phyloP scores from a whole-genome alignment of 352 stramenopile species.

The Globisporangium echinulatum region DNA sequence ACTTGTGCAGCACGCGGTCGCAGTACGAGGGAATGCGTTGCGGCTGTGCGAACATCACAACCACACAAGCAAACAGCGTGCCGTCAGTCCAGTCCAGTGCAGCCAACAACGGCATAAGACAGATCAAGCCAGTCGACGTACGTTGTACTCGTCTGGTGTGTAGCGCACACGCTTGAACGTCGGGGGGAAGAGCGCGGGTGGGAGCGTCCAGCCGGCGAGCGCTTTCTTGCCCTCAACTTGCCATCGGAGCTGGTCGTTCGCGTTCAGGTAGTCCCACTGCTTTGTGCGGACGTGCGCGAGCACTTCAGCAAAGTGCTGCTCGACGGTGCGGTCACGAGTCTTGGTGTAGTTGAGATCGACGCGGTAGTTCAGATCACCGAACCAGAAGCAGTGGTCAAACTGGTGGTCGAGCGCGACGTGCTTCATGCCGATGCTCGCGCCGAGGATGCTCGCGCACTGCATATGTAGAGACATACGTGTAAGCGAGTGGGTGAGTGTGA shows the following conservation, averaged over 20 bases:
- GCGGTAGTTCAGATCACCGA: constrained; percentile 86
- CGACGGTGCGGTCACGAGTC: constrained; percentile 34
- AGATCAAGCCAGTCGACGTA: constrained; percentile 5
- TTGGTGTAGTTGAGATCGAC: constrained; percentile 64
- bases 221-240: constrained; percentile 52
- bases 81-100: too few species aligned
- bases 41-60: constrained; percentile 17
- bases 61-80: not conserved
- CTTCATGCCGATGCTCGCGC: constrained; percentile 52
- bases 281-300: constrained; percentile 46
- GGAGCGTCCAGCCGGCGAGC: constrained; percentile 60
- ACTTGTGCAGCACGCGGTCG: constrained; percentile 81
- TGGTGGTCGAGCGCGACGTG: constrained; percentile 70
- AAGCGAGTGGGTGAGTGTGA: too few species aligned
- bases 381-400: constrained; percentile 84
- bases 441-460: constrained; percentile 73
- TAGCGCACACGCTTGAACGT: constrained; percentile 82
- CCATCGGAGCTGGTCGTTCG: constrained; percentile 73
- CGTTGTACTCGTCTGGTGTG: constrained; percentile 34
- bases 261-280: constrained; percentile 57
- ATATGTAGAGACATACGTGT: too few species aligned
- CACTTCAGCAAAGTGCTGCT: constrained; percentile 66
- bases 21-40: constrained; percentile 81
- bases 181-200: constrained; percentile 55
- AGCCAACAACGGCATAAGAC: too few species aligned